Percentiles rank a stretch among this genome's conserved stretches.
Conservation (phyloP, 75 land plant species). For the Picea sitchensis region DNA sequence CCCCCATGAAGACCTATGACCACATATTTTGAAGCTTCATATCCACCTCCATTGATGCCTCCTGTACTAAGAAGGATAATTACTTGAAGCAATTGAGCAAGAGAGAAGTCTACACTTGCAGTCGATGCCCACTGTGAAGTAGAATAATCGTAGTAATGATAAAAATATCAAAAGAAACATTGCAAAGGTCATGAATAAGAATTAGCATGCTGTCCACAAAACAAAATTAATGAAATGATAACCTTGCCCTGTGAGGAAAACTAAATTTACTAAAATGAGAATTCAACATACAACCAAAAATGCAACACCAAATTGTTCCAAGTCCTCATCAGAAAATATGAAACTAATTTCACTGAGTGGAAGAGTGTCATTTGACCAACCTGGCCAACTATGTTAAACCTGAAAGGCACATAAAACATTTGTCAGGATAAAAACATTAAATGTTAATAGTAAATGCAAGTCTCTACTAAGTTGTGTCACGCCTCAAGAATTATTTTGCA, state of each 20-base stretch:
- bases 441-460: not conserved
- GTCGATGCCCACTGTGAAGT: constrained; percentile 81
- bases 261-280: not conserved
- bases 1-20: constrained; percentile 68
- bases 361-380: constrained; percentile 22
- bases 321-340: not conserved
- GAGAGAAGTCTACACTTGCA: constrained; percentile 72
- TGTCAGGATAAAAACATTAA: not conserved
- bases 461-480: not conserved
- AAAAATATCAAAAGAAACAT: not conserved
- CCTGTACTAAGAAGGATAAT: constrained; percentile 83
- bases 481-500: not conserved
- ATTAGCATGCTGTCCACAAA: too few species aligned
- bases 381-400: constrained; percentile 96
- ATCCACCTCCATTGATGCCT: constrained; percentile 86
- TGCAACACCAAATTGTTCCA: not conserved
- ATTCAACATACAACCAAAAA: constrained; percentile 3
- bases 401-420: constrained; percentile 19
- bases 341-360: not conserved
- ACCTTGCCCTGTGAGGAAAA: too few species aligned
- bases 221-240: too few species aligned
- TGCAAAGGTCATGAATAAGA: too few species aligned
- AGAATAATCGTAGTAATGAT: constrained; percentile 1
- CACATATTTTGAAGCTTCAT: constrained; percentile 62
- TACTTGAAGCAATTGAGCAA: constrained; percentile 74